Evolutionary conservation across 768 basidiomycete genomes (phyloP).

Genomic region (Mycena vitilis): DNA sequence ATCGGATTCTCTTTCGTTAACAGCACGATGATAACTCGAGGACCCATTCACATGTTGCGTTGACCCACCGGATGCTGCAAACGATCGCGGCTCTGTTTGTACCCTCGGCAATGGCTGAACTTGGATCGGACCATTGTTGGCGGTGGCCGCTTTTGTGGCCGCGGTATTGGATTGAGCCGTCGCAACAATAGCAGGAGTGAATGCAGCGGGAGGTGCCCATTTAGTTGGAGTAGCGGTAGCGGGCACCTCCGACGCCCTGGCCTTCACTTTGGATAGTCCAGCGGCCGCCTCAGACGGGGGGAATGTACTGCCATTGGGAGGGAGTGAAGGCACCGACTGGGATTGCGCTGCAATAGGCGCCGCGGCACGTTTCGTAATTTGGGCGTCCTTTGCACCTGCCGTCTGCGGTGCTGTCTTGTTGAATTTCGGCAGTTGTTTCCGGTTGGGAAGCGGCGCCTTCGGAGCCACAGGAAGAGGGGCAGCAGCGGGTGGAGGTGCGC

Average conservation of each 20-base stretch:
- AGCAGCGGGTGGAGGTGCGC: neutral
- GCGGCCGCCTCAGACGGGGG: neutral
- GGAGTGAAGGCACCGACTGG: neutral
- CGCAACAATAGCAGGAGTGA: no score
- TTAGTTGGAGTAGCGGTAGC: neutral
- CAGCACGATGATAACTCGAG: slow-evolving; percentile 1
- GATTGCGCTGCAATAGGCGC: neutral
- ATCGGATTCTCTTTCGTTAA: slow-evolving; percentile 10
- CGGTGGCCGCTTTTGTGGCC: neutral
- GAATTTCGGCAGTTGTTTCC: slow-evolving; percentile 25
- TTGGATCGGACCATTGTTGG: neutral
- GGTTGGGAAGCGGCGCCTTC: slow-evolving; percentile 23
- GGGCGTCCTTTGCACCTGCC: neutral
- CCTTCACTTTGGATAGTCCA: no score
- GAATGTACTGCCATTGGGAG: neutral
- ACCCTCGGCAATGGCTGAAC: no score
- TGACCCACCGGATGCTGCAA: slow-evolving; percentile 1
- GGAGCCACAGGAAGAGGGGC: neutral
- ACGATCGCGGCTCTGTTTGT: slow-evolving; percentile 6
- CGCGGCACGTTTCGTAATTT: neutral
- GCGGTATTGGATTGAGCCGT: no score
- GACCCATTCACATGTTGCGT: neutral
- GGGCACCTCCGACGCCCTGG: no score
- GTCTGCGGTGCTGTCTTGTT: slow-evolving; percentile 1
- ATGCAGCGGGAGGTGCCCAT: neutral